Evolutionary conservation across 2,329 filamentous ascomycete genomes (phyloP), one percentile per base, ranked within the genome.

Genomic region (Penicillium thymicola): DNA sequence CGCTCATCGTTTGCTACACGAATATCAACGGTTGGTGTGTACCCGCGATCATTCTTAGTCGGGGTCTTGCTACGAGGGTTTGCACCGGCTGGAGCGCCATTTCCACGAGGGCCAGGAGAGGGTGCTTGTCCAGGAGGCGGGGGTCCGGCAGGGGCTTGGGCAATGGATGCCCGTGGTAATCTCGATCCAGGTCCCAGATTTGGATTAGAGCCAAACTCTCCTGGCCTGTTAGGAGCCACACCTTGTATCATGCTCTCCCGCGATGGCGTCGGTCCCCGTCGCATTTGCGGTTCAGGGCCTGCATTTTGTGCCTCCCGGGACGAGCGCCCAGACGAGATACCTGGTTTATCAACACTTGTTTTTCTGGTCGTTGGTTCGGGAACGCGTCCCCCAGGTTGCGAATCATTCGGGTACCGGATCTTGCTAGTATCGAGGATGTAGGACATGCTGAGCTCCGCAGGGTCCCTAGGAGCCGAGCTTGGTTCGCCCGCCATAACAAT

Each of bases 391-490:
- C 72, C 75, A 16, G 71, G 65, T 51, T 76, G 79, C 18, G 71
- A 69, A 53, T 97, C 92, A 65, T 90, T 93, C 1, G 94, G 94
- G 74, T 99, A 99, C 62, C 94, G 85, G 65, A 99, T 99, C 76
- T 99, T 99, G 46, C 85, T 88, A 9, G 94, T 99, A 73, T 99
- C 94, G 59, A 99, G 80, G 62, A 97, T 84, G 73, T 97, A 99
- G 36, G 91, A 89, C 67, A 96, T 84, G 57, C 89, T 91, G 51
- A 99, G 80, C 71, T 99, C 94, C 59, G 87, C 88, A 32, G 90
- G 85, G 67, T 94, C 86, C 46, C 88, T 85, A 0, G 89, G 85
- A 28, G 90, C 89, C 16, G 92, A 92, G 72, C 92, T 97, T 14
- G 94, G 94, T 74, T 99, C 95, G 62, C 94, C 94, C 37, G 90